Evolutionary conservation across 345 rosid genomes (phyloP), one percentile per base, ranked within the genome.

Genomic region (Punica granatum): DNA sequence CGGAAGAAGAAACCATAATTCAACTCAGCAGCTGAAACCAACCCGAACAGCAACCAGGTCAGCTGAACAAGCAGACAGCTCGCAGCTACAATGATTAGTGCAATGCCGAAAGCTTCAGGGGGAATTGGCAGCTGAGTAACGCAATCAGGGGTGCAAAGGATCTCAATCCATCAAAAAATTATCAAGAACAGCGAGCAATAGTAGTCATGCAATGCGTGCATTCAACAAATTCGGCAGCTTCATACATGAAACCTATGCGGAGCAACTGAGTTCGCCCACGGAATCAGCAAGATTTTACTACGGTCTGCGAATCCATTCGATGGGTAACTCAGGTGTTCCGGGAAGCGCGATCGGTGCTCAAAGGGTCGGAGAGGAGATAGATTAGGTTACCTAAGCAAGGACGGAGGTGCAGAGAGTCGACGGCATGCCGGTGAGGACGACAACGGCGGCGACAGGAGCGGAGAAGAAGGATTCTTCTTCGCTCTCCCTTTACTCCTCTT

Each of bases 1-100:
- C 63, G 41, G 75, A 44, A 37, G 84, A 80, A 53, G 89, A 88
- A 75, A 90, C 89, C 94, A 90, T 83, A 75, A 69, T 65, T 63
- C 33, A 12, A 56, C 33, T 9, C 30, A 9, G 34, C 32, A 56
- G 61, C 61, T 18, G 28, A 56, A 56, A 56, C 61, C 26, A 56
- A 56, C 61, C 61, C 26, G 61, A 30, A 56, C 61, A 56, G 61
- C 18, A 26, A 26, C 61, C 12, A 4, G 33, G 25, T 25, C 33
- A 56, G 19, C 25, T 56, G 33, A 26, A 56, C 34, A 23, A 10
- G 61, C 18, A 56, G 34, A 28, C 19, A n/a, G 19, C 61, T 13
- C 14, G 7, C 9, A 25, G 32, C 60, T 54, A 54, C 30, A 26
- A 26, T 31, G 10, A 9, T 25, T 25, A 25, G 16, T 26, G 19